Evolutionary conservation across 2,329 filamentous ascomycete species (phyloP).

Genomic region (Periglandula ipomoeae): DNA sequence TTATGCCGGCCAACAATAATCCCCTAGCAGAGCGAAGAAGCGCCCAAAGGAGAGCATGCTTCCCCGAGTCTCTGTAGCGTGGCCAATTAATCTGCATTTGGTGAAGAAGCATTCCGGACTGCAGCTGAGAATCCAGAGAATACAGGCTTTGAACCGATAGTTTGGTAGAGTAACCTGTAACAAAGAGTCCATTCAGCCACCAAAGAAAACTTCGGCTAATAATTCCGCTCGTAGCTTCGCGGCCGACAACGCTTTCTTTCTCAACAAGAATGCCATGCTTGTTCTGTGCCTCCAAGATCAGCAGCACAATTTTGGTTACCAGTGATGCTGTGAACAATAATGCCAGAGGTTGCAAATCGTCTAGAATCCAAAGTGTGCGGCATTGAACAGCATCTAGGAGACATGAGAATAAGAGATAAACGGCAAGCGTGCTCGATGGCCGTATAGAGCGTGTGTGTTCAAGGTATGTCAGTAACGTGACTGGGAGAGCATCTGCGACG

Average conservation of each 20-base stretch:
- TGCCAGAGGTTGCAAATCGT: slow-evolving; percentile 17
- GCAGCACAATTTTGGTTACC: neutral
- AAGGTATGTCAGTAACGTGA: slow-evolving; percentile 18
- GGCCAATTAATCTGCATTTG: neutral
- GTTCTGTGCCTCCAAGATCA: too few species aligned
- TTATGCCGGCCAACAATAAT: neutral
- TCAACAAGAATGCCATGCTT: too few species aligned
- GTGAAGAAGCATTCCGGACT: neutral
- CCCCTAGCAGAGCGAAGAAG: neutral
- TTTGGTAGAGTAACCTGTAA: neutral
- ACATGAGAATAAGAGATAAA: slow-evolving; percentile 27
- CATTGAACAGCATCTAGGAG: slow-evolving; percentile 26
- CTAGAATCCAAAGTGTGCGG: slow-evolving; percentile 7
- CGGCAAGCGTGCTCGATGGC: slow-evolving; percentile 28
- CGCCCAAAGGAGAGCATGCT: neutral
- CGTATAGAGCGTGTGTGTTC: slow-evolving; percentile 25
- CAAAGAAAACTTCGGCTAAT: slow-evolving; percentile 12
- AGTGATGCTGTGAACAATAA: slow-evolving; percentile 21
- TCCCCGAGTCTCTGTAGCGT: too few species aligned
- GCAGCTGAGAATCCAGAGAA: neutral
- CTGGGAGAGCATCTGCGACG: slow-evolving; percentile 15
- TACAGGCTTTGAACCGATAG: neutral
- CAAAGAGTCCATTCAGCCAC: slow-evolving; percentile 14
- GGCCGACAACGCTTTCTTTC: slow-evolving; percentile 12
- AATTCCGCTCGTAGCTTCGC: slow-evolving; percentile 22